A percentile compares a stretch with the other conserved stretches of the same genome.
phyloP scores from a whole-genome alignment of 2,329 filamentous ascomycete species.

The Lachnellula hyalina region DNA sequence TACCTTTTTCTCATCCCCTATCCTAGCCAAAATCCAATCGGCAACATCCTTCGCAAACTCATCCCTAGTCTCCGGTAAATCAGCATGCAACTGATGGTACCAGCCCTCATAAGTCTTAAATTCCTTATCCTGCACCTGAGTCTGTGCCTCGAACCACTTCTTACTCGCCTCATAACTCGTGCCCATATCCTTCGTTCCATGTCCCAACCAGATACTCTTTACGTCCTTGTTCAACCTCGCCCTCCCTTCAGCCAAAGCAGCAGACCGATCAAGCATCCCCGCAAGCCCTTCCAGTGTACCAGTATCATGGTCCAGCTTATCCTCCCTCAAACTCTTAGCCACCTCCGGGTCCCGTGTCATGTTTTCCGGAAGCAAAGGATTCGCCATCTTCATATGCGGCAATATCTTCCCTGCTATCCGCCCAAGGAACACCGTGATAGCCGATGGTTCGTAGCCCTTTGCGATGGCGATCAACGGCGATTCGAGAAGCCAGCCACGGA shows the following conservation, averaged over 20 bases:
- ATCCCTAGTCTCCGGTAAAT: conserved; percentile 36
- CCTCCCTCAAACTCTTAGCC: conserved; percentile 54
- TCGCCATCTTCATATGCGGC: conserved; percentile 61
- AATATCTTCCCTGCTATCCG: conserved; percentile 62
- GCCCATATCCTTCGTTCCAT: conserved; percentile 70
- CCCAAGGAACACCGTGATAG: conserved; percentile 59
- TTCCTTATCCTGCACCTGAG: conserved; percentile 58
- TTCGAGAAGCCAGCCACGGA: conserved; percentile 71
- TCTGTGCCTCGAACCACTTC: conserved; percentile 53
- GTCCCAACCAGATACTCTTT: conserved; percentile 63
- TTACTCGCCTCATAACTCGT: conserved; percentile 61
- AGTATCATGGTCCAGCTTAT: conserved; percentile 72
- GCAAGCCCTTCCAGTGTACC: conserved; percentile 80
- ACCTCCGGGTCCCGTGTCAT: conserved; percentile 64
- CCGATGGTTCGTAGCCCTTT: conserved; percentile 56
- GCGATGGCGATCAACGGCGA: conserved; percentile 75
- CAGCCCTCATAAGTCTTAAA: conserved; percentile 72
- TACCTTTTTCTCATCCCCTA: conserved; percentile 8
- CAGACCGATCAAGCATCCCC: conserved; percentile 70
- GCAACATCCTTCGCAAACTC: conserved; percentile 51
- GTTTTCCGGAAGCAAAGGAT: conserved; percentile 58
- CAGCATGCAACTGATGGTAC: conserved; percentile 69
- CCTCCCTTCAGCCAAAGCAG: conserved; percentile 51
- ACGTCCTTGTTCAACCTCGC: conserved; percentile 49
- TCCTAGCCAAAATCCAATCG: conserved; percentile 58